Base-by-base conservation (phyloP, 108 stramenopile species). In the Nitzschia putrida region DNA sequence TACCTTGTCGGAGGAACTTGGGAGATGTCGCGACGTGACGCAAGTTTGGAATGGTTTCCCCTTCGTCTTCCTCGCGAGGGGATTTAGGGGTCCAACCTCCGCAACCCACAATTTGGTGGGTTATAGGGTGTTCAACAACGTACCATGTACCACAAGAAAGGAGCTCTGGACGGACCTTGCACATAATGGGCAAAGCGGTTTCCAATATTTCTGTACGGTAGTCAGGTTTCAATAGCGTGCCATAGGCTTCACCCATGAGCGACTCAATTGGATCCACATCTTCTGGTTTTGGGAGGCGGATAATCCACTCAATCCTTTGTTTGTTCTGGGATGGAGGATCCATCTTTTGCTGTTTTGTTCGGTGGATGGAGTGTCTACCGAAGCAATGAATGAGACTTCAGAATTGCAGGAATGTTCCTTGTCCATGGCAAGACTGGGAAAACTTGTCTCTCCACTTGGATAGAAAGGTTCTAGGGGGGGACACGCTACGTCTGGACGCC, bases 101-200 rank as follows among this genome's bases (percentile, higher is more conserved):
- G 50, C 73, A 74, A 7, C 73, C 73, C 8, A 67, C 66, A 12
- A 74, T 29, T 12, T 37, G 6, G 8, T 21, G 10, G 16, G 55
- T 38, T 24, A 11, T 3, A 11, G 73, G 73, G 26, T 74, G 45
- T 24, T 77, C 45, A 0, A 55, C 68, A 14, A 77, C 69, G 39
- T 77, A 77, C 76, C 76, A 70, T 18, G 76, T 77, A 8, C 55
- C 53, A 25, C 61, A 70, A 8, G 69, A 68, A 66, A 77, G 52
- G 4, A 77, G 61, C 18, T 69, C 54, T 10, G 38, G 53, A 11
- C 68, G 61, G 0, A 29, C 63, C 11, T 9, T 39, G 21, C 73
- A 47, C 13, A 77, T 50, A 0, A 34, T 14, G 6, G 76, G 76
- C 0, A 77, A 12, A 8, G 76, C 68, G 3, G 24, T 56, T n/a